These are phyloP conservation scores for Komagataella kurtzmanii DNA, from an alignment of 805 yeast genomes.

Conservation along the genomic window DNA sequence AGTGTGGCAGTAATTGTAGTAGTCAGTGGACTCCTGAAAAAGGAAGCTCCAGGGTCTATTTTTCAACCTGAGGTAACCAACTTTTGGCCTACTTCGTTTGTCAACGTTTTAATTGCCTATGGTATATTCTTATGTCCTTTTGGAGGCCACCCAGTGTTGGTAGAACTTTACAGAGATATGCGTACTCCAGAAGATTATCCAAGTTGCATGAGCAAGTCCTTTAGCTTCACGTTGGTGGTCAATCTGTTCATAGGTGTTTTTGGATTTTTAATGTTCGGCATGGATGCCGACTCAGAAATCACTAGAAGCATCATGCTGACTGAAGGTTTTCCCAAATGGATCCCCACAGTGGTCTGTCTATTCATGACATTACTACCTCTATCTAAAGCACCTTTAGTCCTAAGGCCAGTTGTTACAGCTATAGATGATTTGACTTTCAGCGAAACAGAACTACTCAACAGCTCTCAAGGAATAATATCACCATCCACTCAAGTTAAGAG, in stretches of 20 bases:
- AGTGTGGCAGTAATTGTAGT: slow-evolving; percentile 46
- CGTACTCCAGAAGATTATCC: slow-evolving; percentile 46
- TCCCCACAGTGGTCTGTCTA: slow-evolving; percentile 38
- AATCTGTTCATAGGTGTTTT: slow-evolving; percentile 52
- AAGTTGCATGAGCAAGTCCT: slow-evolving; percentile 41
- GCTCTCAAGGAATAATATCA: slow-evolving; percentile 3
- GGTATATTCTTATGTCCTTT: slow-evolving; percentile 71
- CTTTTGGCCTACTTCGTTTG: slow-evolving; percentile 42
- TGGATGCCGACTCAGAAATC: slow-evolving; percentile 33
- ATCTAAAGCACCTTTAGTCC: slow-evolving; percentile 73
- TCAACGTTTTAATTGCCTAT: slow-evolving; percentile 41
- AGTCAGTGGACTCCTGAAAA: slow-evolving; percentile 50
- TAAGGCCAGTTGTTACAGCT: slow-evolving; percentile 69
- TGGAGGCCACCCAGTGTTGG: slow-evolving; percentile 79
- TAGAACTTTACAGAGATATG: slow-evolving; percentile 63
- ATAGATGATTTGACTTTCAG: slow-evolving; percentile 26
- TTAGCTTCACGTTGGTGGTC: slow-evolving; percentile 42
- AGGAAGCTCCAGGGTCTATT: slow-evolving; percentile 62
- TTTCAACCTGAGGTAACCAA: slow-evolving; percentile 49
- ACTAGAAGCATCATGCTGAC: slow-evolving; percentile 30
- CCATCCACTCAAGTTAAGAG: slow-evolving; percentile 2
- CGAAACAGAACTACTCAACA: not conserved
- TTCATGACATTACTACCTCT: slow-evolving; percentile 74
- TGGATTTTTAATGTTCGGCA: slow-evolving; percentile 53
- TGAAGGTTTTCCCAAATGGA: slow-evolving; percentile 34